Conservation (phyloP, 1,284 basidiomycete species). For the Heterobasidion occidentale region DNA sequence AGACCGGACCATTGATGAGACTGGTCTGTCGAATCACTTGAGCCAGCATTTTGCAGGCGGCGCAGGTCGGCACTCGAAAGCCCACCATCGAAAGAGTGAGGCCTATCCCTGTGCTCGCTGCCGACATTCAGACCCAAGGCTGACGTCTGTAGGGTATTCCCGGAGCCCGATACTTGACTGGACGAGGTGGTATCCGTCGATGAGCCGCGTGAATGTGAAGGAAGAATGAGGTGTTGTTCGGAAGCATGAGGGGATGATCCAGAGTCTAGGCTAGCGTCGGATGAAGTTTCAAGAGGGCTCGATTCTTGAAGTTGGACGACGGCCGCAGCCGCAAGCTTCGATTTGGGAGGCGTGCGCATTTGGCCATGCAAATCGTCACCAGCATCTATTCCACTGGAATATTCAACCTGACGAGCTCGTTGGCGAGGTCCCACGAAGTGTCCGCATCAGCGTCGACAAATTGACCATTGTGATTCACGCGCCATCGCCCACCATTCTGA, state of each 20-base stretch:
- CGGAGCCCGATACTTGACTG: constrained; percentile 45
- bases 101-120: constrained; percentile 61
- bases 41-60: constrained; percentile 59
- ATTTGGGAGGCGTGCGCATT: constrained; percentile 58
- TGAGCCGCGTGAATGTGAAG: constrained; percentile 67
- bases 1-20: constrained; percentile 7
- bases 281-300: constrained; percentile 66
- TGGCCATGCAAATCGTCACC: constrained; percentile 40
- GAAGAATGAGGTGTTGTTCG: constrained; percentile 49
- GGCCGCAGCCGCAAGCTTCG: constrained; percentile 38
- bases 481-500: constrained; percentile 44
- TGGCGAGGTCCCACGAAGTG: constrained; percentile 60
- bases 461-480: constrained; percentile 53
- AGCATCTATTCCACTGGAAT: constrained; percentile 42
- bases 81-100: constrained; percentile 73
- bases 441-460: constrained; percentile 47
- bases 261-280: constrained; percentile 61
- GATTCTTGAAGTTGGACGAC: constrained; percentile 52
- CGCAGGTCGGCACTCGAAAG: constrained; percentile 63
- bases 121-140: constrained; percentile 45
- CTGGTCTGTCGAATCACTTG: constrained; percentile 20
- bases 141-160: constrained; percentile 46
- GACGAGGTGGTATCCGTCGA: constrained; percentile 64
- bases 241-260: constrained; percentile 49
- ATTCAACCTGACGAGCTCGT: constrained; percentile 65